Base-by-base conservation (phyloP, 768 basidiomycete genomes). In the Russula emetica region DNA sequence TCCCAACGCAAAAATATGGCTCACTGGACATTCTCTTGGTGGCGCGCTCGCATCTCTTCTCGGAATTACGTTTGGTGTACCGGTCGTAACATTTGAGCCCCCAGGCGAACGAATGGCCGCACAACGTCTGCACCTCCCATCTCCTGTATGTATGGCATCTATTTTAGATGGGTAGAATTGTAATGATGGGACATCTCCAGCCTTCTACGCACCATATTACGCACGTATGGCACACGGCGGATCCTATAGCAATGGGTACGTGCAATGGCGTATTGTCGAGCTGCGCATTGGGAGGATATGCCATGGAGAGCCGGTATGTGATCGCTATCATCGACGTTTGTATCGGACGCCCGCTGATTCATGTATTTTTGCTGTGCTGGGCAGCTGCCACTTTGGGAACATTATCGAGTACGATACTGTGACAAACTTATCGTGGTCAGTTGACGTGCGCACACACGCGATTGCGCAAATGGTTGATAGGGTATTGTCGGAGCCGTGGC, bases 391-490 rank as follows among this genome's bases (percentile, higher is more conserved):
- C 72, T 80, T 90, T 0, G 96, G 96, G 26, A 85, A 88, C 71
- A 83, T 86, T 1, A 91, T 97, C 68, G 73, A 95, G 44, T 98
- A 95, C 74, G 96, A 99, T 72, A 96, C 95, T 0, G 94, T 98
- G 22, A 83, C 85, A 1, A 85, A 92, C 69, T 78, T 88, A 10
- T 85, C 87, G 5, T 99, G 96, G 96, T 66, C 83, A 1, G 92
- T 93, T 24, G 86, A 94, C 71, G 74, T 96, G 56, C 83, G 91
- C 30, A 89, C 79, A 3, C 94, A 97, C 69, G 81, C 85, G 5
- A 94, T 97, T 68, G 84, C 85, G 24, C 83, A 78, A 55, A 80
- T 96, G 51, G 90, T 95, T 67, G 88, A 94, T 63, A 81, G 81
- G 61, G 66, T 96, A 20, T 76, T 96, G 53, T 78, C 76, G 5